Conservation (phyloP, 2,329 filamentous ascomycete genomes). For the Coniochaeta prunicola region DNA sequence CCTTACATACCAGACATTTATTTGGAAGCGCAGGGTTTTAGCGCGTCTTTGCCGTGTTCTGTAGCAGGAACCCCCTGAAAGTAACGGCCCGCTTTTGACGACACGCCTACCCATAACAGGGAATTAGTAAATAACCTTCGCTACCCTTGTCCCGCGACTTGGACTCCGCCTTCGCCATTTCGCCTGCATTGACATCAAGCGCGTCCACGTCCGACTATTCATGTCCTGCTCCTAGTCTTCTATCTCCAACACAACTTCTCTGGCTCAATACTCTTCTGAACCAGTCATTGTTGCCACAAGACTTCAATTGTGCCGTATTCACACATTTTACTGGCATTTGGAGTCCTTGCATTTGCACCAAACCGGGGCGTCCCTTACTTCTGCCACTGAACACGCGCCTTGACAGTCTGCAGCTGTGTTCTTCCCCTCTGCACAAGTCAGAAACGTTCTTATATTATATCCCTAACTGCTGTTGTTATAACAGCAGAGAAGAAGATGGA, state of each 20-base stretch:
- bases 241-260: not conserved
- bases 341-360: not conserved
- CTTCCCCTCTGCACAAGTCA: not conserved
- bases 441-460: not conserved
- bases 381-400: not conserved
- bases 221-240: not conserved
- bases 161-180: constrained; percentile 1
- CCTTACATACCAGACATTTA: too few species aligned
- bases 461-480: not conserved
- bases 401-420: not conserved
- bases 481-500: constrained; percentile 8
- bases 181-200: not conserved
- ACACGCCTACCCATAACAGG: not conserved
- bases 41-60: not conserved
- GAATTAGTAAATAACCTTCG: constrained; percentile 2
- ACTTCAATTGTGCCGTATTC: too few species aligned
- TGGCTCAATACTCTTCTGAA: not conserved
- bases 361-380: not conserved
- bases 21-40: too few species aligned
- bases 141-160: not conserved
- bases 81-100: not conserved
- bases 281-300: too few species aligned
- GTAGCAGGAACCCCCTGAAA: not conserved
- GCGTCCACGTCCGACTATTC: not conserved
- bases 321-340: not conserved